These are phyloP conservation scores for Heterobasidion parviporum DNA, from an alignment of 1,284 basidiomycete genomes.

Conservation along the genomic window DNA sequence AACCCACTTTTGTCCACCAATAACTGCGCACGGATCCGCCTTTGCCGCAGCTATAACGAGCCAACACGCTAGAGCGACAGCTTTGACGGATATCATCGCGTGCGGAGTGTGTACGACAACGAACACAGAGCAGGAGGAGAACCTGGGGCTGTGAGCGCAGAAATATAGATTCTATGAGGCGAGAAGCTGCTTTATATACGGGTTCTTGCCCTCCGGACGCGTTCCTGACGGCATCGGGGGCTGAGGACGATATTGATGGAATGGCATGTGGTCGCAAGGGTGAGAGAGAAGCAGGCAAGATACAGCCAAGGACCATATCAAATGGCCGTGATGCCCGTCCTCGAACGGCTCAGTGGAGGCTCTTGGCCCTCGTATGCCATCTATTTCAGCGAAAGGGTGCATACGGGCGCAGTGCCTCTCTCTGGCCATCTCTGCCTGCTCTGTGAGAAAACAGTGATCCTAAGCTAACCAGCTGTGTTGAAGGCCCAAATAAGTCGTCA, in stretches of 20 bases:
- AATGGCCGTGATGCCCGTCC: background rate
- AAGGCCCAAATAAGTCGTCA: too few species aligned
- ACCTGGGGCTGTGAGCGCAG: background rate
- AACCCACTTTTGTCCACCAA: conserved; percentile 45
- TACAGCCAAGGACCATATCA: background rate
- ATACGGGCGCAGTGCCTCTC: background rate
- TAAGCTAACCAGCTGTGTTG: too few species aligned
- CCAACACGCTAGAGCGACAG: background rate
- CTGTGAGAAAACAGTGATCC: too few species aligned
- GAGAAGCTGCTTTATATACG: background rate
- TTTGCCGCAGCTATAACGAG: background rate
- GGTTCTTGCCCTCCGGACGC: too few species aligned
- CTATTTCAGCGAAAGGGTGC: too few species aligned
- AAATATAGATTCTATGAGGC: background rate
- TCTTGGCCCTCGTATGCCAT: too few species aligned
- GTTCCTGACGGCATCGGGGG: too few species aligned
- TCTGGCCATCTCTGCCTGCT: background rate
- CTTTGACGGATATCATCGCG: background rate
- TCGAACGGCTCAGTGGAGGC: background rate
- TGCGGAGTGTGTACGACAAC: background rate
- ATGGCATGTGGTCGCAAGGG: background rate
- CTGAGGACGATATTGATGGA: background rate
- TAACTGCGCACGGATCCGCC: conserved; percentile 39
- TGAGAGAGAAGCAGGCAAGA: background rate
- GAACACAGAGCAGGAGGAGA: background rate